Percentiles rank a stretch among this genome's conserved stretches.
Evolutionary conservation across 2,329 filamentous ascomycete genomes (phyloP).

Genomic region (Fusarium concolor): DNA sequence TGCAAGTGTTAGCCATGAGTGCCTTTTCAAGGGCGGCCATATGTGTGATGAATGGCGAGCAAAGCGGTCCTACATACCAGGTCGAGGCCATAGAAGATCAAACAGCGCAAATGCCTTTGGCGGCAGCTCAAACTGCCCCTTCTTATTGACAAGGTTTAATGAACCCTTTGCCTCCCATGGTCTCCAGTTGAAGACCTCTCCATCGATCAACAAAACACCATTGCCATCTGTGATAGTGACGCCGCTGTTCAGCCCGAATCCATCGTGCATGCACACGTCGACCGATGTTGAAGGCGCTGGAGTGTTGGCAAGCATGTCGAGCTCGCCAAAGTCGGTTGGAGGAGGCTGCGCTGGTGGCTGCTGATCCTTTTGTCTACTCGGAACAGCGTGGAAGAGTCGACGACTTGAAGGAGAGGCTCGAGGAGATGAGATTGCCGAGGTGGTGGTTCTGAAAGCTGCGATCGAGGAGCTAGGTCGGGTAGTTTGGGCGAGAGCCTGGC

Average conservation of each 20-base stretch:
- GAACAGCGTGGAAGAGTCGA: slow-evolving; percentile 40
- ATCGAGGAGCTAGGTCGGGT: slow-evolving; percentile 22
- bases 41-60: not conserved
- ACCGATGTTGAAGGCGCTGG: slow-evolving; percentile 84
- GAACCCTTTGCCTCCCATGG: slow-evolving; percentile 74
- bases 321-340: slow-evolving; percentile 73
- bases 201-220: slow-evolving; percentile 82
- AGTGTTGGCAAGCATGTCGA: slow-evolving; percentile 83
- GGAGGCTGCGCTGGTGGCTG: slow-evolving; percentile 50
- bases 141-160: slow-evolving; percentile 73
- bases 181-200: slow-evolving; percentile 89
- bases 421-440: not conserved
- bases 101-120: slow-evolving; percentile 79
- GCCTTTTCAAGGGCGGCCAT: not conserved
- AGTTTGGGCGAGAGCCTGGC: slow-evolving; percentile 35
- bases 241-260: slow-evolving; percentile 89
- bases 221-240: slow-evolving; percentile 74
- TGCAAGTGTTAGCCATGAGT: slow-evolving; percentile 50
- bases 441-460: slow-evolving; percentile 23
- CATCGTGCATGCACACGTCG: slow-evolving; percentile 83
- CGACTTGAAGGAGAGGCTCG: slow-evolving; percentile 4
- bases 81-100: slow-evolving; percentile 85
- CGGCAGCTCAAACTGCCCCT: slow-evolving; percentile 83
- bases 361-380: slow-evolving; percentile 34
- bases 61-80: slow-evolving; percentile 69